Evolutionary conservation across 495 filamentous ascomycete genomes (phyloP).

Genomic region (Neurospora pannonica): DNA sequence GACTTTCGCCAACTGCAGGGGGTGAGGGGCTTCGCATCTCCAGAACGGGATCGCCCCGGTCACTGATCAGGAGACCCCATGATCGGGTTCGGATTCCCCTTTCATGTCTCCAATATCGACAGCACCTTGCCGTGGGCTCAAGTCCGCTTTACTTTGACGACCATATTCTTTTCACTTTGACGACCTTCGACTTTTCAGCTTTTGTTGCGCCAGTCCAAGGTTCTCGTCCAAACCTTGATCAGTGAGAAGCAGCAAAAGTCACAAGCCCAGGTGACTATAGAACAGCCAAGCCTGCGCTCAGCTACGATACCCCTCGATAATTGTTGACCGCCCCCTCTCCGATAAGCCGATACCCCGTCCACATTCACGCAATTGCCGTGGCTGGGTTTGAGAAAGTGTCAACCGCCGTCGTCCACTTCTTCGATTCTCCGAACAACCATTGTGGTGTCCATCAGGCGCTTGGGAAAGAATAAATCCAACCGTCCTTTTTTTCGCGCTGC

Average conservation of each 20-base stretch:
- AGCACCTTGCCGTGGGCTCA: neutral
- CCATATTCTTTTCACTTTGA: neutral
- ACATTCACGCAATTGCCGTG: neutral
- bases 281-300: neutral
- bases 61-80: neutral
- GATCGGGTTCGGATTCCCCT: neutral
- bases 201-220: neutral
- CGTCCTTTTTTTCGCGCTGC: neutral
- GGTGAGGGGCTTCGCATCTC: neutral
- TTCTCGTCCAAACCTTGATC: neutral
- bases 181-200: neutral
- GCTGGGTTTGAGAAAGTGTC: neutral
- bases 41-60: neutral
- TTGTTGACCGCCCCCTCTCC: neutral
- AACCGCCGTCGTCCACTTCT: neutral
- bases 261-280: neutral
- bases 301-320: neutral
- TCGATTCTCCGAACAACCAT: neutral
- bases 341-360: neutral
- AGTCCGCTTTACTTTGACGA: neutral
- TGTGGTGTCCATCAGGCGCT: neutral
- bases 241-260: neutral
- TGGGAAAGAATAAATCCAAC: neutral
- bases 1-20: neutral
- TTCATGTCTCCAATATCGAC: neutral